These are phyloP conservation scores for Diplosphaera chodatii DNA, from an alignment of 139 green algal genomes.

Conservation along the genomic window DNA sequence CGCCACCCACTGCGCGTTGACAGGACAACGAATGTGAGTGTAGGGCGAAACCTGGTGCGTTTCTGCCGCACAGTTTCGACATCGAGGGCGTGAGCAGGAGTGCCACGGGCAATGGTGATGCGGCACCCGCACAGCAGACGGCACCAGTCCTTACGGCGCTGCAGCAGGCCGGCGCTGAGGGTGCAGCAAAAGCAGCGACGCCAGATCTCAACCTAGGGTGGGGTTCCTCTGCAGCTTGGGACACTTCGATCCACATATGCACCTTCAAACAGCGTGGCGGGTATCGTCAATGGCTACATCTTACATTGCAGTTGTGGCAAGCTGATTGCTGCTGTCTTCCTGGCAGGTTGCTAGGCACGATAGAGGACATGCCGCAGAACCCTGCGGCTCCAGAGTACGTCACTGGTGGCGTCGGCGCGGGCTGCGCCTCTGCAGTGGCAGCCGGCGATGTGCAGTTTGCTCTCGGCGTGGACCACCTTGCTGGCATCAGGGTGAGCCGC, in stretches of 20 bases:
- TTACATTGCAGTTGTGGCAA: too few relatives aligned
- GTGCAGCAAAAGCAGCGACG: background rate
- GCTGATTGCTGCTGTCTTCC: too few relatives aligned
- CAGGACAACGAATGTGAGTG: too few relatives aligned
- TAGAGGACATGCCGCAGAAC: background rate
- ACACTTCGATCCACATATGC: background rate
- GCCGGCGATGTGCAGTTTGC: conserved; percentile 4
- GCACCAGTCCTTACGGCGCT: background rate
- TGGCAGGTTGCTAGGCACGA: background rate
- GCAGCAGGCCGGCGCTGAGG: background rate
- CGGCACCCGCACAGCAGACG: background rate
- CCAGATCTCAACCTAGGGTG: background rate
- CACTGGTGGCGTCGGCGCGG: conserved; percentile 8
- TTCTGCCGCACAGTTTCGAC: background rate
- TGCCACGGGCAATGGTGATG: background rate
- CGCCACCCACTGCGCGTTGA: too few relatives aligned
- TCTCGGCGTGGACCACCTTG: conserved; percentile 13
- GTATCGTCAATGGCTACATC: too few relatives aligned
- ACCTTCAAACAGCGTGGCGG: too few relatives aligned
- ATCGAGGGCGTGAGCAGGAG: background rate
- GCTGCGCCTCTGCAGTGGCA: conserved; percentile 7
- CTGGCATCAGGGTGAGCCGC: conserved; percentile 17
- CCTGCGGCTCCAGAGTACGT: background rate
- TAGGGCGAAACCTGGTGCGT: background rate
- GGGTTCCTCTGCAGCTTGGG: background rate